A percentile compares a stretch with the other conserved stretches of the same genome.
Evolutionary conservation across 2,329 filamentous ascomycete species (phyloP).

Genomic region (Scedosporium dehoogii): DNA sequence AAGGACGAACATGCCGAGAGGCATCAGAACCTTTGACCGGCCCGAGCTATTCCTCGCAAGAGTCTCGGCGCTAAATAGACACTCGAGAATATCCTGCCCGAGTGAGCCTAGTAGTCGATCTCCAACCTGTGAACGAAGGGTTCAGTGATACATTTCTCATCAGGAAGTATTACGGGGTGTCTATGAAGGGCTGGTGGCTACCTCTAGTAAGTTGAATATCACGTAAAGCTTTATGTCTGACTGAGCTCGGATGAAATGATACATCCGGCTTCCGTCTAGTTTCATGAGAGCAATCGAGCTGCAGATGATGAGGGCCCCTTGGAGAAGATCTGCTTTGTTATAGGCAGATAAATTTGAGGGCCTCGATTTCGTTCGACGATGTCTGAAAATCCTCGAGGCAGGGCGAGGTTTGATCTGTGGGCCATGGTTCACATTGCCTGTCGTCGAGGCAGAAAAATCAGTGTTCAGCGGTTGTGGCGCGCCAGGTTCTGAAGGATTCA

Average conservation of each 20-base stretch:
- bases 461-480: neutral
- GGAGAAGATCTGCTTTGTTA: conserved; percentile 91
- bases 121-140: conserved; percentile 42
- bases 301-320: conserved; percentile 76
- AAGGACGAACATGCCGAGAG: conserved; percentile 83
- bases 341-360: conserved; percentile 78
- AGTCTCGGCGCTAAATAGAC: conserved; percentile 86
- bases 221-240: conserved; percentile 97
- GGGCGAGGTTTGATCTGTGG: conserved; percentile 21
- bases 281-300: conserved; percentile 80
- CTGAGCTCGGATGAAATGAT: conserved; percentile 92
- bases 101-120: conserved; percentile 85
- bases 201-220: conserved; percentile 94
- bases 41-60: conserved; percentile 80
- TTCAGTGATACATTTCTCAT: neutral
- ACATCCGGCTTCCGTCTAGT: conserved; percentile 94
- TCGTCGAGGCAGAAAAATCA: neutral
- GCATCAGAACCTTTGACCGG: conserved; percentile 80
- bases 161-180: neutral
- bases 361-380: conserved; percentile 71
- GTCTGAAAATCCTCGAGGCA: conserved; percentile 20
- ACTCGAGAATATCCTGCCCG: conserved; percentile 93
- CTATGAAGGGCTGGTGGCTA: conserved; percentile 19
- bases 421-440: conserved; percentile 12
- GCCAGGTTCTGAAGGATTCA: neutral